Percentiles rank a stretch among this genome's conserved stretches.
These are phyloP conservation scores for Cladosporium sp. DNA, from an alignment of 2,329 filamentous ascomycete species.

Conservation along the genomic window DNA sequence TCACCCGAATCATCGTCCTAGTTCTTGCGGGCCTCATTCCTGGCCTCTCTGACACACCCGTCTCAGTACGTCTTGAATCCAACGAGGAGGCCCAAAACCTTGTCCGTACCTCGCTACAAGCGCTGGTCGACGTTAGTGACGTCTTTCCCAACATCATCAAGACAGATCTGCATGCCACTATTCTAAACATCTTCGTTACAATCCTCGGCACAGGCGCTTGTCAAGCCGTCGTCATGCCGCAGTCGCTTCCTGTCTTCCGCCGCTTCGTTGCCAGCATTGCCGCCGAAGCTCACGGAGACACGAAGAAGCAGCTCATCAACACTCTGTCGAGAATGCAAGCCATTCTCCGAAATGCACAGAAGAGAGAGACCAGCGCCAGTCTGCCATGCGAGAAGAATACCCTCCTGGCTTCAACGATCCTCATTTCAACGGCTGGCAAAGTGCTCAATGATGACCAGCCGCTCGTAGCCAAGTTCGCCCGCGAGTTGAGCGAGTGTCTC, in stretches of 20 bases:
- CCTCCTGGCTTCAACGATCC: slow-evolving; percentile 79
- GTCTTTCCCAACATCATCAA: slow-evolving; percentile 97
- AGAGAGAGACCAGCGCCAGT: slow-evolving; percentile 70
- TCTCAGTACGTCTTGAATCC: slow-evolving; percentile 54
- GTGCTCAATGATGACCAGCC: slow-evolving; percentile 70
- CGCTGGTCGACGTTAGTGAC: slow-evolving; percentile 88
- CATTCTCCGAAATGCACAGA: slow-evolving; percentile 72
- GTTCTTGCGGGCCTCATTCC: slow-evolving; percentile 85
- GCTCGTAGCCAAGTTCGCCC: slow-evolving; percentile 68
- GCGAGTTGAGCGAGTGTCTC: slow-evolving; percentile 81
- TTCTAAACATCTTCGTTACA: slow-evolving; percentile 92
- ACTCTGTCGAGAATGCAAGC: slow-evolving; percentile 78
- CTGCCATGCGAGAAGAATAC: slow-evolving; percentile 90
- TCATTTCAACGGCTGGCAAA: slow-evolving; percentile 71
- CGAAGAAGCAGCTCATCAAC: slow-evolving; percentile 68
- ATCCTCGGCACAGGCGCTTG: slow-evolving; percentile 83
- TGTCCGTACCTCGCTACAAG: slow-evolving; percentile 73
- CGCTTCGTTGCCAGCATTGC: slow-evolving; percentile 79
- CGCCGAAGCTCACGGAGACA: slow-evolving; percentile 39
- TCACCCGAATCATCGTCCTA: slow-evolving; percentile 92
- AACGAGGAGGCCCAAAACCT: slow-evolving; percentile 83
- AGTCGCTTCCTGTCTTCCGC: slow-evolving; percentile 85
- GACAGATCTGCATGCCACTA: slow-evolving; percentile 91
- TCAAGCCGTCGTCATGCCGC: slow-evolving; percentile 83
- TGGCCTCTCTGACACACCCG: slow-evolving; percentile 61